phyloP scores from a whole-genome alignment of 2,329 filamentous ascomycete genomes.

The Arachnopeziza araneosa region DNA sequence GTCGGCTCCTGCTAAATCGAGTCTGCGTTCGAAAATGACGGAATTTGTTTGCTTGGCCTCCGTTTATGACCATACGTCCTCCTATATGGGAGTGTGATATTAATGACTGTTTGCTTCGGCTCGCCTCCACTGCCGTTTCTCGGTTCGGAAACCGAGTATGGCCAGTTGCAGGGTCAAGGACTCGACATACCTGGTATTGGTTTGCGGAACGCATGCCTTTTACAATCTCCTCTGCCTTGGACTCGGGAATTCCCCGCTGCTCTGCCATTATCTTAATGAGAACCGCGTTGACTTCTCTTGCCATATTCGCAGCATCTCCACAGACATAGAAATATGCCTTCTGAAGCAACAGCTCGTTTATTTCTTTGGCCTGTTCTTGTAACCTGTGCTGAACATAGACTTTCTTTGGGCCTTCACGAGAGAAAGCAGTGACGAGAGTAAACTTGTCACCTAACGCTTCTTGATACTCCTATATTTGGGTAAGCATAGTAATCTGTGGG shows the following conservation, averaged over 20 bases:
- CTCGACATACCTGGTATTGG: conserved; percentile 75
- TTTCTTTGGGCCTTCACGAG: conserved; percentile 80
- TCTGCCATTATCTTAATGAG: conserved; percentile 81
- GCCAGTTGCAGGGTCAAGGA: conserved; percentile 1
- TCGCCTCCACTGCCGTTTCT: background rate
- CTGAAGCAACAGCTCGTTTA: conserved; percentile 80
- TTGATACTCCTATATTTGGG: conserved; percentile 64
- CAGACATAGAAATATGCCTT: conserved; percentile 98
- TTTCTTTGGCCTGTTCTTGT: conserved; percentile 72
- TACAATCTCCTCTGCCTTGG: conserved; percentile 92
- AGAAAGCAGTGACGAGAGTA: conserved; percentile 89
- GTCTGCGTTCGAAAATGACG: background rate
- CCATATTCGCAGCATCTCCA: conserved; percentile 96
- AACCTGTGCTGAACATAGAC: conserved; percentile 95
- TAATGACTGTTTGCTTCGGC: background rate
- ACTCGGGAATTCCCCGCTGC: conserved; percentile 72
- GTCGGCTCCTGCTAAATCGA: background rate
- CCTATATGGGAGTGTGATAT: conserved; percentile 36
- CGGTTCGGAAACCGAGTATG: background rate
- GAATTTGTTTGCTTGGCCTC: background rate
- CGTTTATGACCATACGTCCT: conserved; percentile 64
- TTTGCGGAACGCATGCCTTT: conserved; percentile 94
- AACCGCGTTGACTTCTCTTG: conserved; percentile 84
- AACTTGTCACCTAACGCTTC: conserved; percentile 81
- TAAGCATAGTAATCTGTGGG: conserved; percentile 18